These are phyloP conservation scores for Debaryomyces sp. DNA, from an alignment of 1,139 yeast genomes.

Conservation along the genomic window DNA sequence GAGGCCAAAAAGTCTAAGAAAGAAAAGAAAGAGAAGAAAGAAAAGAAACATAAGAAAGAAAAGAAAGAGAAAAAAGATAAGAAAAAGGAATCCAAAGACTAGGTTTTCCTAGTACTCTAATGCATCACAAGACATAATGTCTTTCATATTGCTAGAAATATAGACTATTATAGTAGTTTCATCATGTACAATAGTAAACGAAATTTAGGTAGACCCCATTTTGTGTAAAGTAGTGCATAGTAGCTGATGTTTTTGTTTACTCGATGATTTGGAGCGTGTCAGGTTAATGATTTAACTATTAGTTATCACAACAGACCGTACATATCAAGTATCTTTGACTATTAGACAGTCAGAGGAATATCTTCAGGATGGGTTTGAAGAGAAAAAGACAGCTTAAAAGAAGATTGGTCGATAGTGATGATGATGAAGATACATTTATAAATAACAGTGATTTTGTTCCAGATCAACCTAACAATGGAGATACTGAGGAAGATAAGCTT, in stretches of 20 bases:
- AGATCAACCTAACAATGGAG: slow-evolving; percentile 9
- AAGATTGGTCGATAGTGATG: slow-evolving; percentile 15
- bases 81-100: slow-evolving; percentile 18
- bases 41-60: slow-evolving; percentile 40
- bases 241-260: slow-evolving; percentile 5
- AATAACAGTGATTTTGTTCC: slow-evolving; percentile 42
- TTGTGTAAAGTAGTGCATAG: slow-evolving; percentile 6
- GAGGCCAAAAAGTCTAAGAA: slow-evolving; percentile 19
- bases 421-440: slow-evolving; percentile 34
- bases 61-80: slow-evolving; percentile 23
- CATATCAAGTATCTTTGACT: not conserved
- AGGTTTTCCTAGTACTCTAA: not conserved
- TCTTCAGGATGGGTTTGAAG: slow-evolving; percentile 12
- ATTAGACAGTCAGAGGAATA: not conserved
- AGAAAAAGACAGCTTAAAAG: slow-evolving; percentile 21
- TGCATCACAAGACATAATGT: not conserved
- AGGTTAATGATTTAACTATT: not conserved
- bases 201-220: not conserved
- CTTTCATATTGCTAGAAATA: slow-evolving; percentile 2
- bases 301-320: not conserved
- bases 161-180: slow-evolving; percentile 3
- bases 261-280: slow-evolving; percentile 3
- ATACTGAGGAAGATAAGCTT: slow-evolving; percentile 7
- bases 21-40: slow-evolving; percentile 22
- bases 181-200: slow-evolving; percentile 7